Conservation (phyloP, 176 grass and related monocot genomes). For the Panicum miliaceum region DNA sequence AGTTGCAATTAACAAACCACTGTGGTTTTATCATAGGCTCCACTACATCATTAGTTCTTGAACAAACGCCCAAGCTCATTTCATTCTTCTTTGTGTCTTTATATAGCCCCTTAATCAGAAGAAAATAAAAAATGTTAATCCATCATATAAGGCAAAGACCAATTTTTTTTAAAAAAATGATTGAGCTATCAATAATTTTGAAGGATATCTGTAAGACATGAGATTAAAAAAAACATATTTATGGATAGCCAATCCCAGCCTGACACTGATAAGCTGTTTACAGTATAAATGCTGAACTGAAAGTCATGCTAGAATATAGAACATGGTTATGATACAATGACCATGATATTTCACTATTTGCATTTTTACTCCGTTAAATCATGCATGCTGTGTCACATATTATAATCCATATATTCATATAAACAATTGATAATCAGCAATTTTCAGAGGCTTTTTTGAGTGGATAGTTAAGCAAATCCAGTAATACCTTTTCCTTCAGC, state of each 20-base stretch:
- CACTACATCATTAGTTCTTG: constrained; percentile 83
- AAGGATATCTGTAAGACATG: constrained; percentile 24
- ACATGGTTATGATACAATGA: not conserved
- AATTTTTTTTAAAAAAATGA: not conserved
- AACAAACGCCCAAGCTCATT: constrained; percentile 94
- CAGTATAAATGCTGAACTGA: not conserved
- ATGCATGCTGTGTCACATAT: not conserved
- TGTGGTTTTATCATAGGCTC: constrained; percentile 91
- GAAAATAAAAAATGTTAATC: constrained; percentile 35
- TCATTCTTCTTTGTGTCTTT: constrained; percentile 87
- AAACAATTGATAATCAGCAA: not conserved
- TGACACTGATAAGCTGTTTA: not conserved
- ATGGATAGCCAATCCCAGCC: not conserved
- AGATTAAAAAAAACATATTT: constrained; percentile 12
- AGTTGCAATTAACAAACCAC: constrained; percentile 86
- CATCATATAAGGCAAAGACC: constrained; percentile 10
- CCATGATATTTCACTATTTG: not conserved
- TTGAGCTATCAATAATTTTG: not conserved
- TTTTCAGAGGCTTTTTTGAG: constrained; percentile 19
- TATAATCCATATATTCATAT: not conserved
- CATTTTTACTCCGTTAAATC: not conserved
- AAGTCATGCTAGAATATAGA: not conserved
- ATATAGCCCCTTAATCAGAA: constrained; percentile 65
- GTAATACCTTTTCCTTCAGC: constrained; percentile 68
- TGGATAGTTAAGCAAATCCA: not conserved